Conservation (phyloP, 1,139 yeast species). For the Williopsis jadinii region DNA sequence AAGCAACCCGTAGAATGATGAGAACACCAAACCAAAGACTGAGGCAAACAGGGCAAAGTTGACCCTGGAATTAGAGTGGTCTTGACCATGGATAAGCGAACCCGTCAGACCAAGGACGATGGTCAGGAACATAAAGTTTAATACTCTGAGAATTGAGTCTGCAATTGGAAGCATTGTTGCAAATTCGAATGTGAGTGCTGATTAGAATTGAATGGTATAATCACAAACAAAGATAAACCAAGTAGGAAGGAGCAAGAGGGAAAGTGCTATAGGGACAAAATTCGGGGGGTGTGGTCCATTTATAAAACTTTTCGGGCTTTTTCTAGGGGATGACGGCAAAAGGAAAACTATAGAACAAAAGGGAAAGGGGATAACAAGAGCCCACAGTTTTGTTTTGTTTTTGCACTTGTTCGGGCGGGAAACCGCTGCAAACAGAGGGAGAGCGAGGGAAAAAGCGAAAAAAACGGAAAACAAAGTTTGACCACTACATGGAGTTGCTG, state of each 20-base stretch:
- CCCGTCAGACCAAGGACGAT: conserved; percentile 82
- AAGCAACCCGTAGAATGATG: conserved; percentile 68
- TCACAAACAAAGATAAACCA: too few relatives aligned
- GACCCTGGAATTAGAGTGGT: conserved; percentile 66
- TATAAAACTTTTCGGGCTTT: neutral
- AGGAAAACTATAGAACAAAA: too few relatives aligned
- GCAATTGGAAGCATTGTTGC: conserved; percentile 5
- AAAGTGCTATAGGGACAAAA: neutral
- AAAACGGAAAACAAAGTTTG: too few relatives aligned
- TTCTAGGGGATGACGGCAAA: too few relatives aligned
- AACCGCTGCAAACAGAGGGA: too few relatives aligned
- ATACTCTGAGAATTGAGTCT: conserved; percentile 21
- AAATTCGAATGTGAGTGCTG: neutral
- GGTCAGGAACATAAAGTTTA: conserved; percentile 69
- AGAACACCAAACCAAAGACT: conserved; percentile 76
- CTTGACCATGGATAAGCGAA: conserved; percentile 68
- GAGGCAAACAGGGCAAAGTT: conserved; percentile 84
- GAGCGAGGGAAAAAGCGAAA: too few relatives aligned
- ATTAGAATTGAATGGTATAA: too few relatives aligned
- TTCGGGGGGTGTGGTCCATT: neutral
- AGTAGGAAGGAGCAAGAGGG: neutral
- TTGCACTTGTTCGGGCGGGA: too few relatives aligned
- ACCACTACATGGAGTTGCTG: too few relatives aligned
- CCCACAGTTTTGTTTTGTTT: too few relatives aligned
- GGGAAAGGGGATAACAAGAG: too few relatives aligned